Percentiles rank a stretch among this genome's conserved stretches.
Evolutionary conservation across 75 land plant genomes (phyloP).

Genomic region (Sequoiadendron giganteum): DNA sequence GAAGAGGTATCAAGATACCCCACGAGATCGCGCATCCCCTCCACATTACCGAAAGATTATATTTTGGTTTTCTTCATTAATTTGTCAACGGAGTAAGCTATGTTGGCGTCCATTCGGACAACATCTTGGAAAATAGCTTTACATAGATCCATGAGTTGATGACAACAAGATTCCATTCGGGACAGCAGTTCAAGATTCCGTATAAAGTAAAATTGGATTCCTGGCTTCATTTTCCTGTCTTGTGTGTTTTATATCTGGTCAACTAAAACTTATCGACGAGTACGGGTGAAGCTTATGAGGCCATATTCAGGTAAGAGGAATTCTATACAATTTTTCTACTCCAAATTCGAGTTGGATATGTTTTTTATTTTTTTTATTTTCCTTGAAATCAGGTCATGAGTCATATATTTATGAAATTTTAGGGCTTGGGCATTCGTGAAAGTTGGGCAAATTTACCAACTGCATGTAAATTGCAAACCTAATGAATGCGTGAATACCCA

Average conservation of each 20-base stretch:
- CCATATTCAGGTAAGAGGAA: not conserved
- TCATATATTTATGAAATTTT: not conserved
- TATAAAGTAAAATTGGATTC: not conserved
- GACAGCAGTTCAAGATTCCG: not conserved
- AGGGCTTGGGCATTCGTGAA: not conserved
- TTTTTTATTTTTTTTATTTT: not conserved
- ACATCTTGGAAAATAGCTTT: not conserved
- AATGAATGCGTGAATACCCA: not conserved
- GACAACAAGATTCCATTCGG: not conserved
- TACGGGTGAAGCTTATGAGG: not conserved
- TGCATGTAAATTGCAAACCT: not conserved
- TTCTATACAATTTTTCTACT: not conserved
- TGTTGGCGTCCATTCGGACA: not conserved
- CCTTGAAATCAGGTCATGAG: not conserved
- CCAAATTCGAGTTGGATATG: not conserved
- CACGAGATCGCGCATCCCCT: no score
- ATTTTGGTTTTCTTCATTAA: not conserved
- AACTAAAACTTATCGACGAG: not conserved
- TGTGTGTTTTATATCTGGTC: not conserved
- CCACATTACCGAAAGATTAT: no score
- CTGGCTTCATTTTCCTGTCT: not conserved
- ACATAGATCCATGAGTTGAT: not conserved
- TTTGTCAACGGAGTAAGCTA: not conserved
- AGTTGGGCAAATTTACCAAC: not conserved
- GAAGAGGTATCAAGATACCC: no score